phyloP scores from a whole-genome alignment of 148 eudicot genomes.

The Limonium bicolor region DNA sequence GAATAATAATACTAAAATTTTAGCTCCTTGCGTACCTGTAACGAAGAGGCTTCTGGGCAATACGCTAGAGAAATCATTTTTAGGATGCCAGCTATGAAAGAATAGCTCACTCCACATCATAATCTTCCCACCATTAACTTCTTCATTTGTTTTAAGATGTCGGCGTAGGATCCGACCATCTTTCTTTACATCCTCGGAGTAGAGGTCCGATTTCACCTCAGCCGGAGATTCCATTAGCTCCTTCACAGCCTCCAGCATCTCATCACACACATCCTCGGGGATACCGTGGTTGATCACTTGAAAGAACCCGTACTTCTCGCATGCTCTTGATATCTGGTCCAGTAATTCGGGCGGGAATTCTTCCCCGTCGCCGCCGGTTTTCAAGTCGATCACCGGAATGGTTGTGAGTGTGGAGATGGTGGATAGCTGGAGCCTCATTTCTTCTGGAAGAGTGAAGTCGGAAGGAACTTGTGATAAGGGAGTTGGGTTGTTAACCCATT shows the following conservation, averaged over 20 bases:
- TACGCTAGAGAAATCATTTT: not conserved
- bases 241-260: slow-evolving; percentile 13
- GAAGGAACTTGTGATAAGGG: slow-evolving; percentile 8
- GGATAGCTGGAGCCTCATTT: slow-evolving; percentile 11
- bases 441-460: slow-evolving; percentile 14
- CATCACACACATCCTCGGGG: slow-evolving; percentile 8
- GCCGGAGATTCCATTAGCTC: slow-evolving; percentile 15
- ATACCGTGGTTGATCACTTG: slow-evolving; percentile 23
- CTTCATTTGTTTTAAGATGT: too few relatives aligned
- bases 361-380: not conserved
- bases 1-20: too few relatives aligned
- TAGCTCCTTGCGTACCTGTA: slow-evolving; percentile 15
- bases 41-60: slow-evolving; percentile 7
- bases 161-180: slow-evolving; percentile 15
- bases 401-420: not conserved
- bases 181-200: slow-evolving; percentile 10
- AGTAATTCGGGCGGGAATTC: not conserved
- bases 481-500: slow-evolving; percentile 10
- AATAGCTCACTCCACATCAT: slow-evolving; percentile 25
- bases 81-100: slow-evolving; percentile 16
- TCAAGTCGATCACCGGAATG: slow-evolving; percentile 14
- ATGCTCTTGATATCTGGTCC: slow-evolving; percentile 12
- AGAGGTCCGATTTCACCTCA: slow-evolving; percentile 14
- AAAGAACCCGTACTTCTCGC: slow-evolving; percentile 24
- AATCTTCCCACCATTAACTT: too few relatives aligned